These are phyloP conservation scores for Candida freyschussii DNA, from an alignment of 1,139 yeast species.

Conservation along the genomic window DNA sequence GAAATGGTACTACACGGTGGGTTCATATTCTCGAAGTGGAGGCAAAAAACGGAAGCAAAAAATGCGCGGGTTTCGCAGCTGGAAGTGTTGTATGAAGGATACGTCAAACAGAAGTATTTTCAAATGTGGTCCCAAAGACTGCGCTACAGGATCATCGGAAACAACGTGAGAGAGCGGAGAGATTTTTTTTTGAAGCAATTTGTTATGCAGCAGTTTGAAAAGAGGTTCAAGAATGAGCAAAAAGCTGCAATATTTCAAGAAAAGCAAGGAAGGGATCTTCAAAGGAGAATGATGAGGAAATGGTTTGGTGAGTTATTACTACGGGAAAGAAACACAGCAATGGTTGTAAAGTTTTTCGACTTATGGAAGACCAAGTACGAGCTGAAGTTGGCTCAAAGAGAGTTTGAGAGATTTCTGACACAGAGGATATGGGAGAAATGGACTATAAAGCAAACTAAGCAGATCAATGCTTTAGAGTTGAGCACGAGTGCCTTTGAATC, in stretches of 20 bases:
- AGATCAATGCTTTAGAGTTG: slow-evolving; percentile 11
- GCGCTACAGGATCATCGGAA: slow-evolving; percentile 17
- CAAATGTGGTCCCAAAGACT: slow-evolving; percentile 12
- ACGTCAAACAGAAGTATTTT: slow-evolving; percentile 14
- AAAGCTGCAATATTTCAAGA: slow-evolving; percentile 14
- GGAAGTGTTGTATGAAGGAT: slow-evolving; percentile 7
- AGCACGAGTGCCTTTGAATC: slow-evolving; percentile 16
- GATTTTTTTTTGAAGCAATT: slow-evolving; percentile 17
- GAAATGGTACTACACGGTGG: slow-evolving; percentile 21
- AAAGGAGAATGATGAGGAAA: slow-evolving; percentile 4
- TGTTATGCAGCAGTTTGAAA: slow-evolving; percentile 25
- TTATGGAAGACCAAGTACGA: slow-evolving; percentile 14
- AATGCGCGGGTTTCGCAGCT: slow-evolving; percentile 7
- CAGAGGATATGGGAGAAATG: slow-evolving; percentile 11
- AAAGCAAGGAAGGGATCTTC: slow-evolving; percentile 4
- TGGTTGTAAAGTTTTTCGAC: slow-evolving; percentile 6
- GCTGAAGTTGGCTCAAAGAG: not conserved
- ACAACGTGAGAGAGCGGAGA: slow-evolving; percentile 11
- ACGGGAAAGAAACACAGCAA: slow-evolving; percentile 10
- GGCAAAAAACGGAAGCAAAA: slow-evolving; percentile 1
- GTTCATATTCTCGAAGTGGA: slow-evolving; percentile 27
- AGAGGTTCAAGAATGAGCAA: slow-evolving; percentile 20
- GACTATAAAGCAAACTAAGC: slow-evolving; percentile 7
- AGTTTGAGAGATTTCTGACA: slow-evolving; percentile 1
- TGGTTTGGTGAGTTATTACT: slow-evolving; percentile 18